These are phyloP conservation scores for Gypsophila paniculata DNA, from an alignment of 179 eudicot species.

Conservation along the genomic window DNA sequence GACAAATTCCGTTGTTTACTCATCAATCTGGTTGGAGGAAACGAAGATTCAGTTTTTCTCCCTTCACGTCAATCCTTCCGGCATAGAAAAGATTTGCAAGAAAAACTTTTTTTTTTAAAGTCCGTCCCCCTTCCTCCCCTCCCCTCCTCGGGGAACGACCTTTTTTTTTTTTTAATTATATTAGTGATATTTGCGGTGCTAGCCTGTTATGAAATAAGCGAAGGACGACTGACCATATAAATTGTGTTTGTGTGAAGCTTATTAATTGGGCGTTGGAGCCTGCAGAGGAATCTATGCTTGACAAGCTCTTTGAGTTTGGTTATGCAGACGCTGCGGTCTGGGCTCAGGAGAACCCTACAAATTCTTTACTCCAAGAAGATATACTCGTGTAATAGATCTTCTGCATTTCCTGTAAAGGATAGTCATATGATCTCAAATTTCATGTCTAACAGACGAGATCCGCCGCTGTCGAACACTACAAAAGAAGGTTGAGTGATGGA, in stretches of 20 bases:
- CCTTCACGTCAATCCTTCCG: background rate
- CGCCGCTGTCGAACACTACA: background rate
- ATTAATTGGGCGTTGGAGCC: slow-evolving; percentile 93
- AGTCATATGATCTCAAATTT: slow-evolving; percentile 3
- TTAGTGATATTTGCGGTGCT: background rate
- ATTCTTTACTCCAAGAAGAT: slow-evolving; percentile 44
- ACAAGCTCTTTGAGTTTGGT: slow-evolving; percentile 71
- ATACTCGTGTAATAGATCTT: background rate
- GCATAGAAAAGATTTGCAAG: background rate
- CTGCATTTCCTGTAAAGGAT: background rate
- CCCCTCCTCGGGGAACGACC: background rate
- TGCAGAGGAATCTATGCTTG: slow-evolving; percentile 65
- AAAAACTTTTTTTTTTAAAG: background rate
- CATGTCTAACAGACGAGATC: background rate
- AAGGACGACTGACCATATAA: slow-evolving; percentile 15
- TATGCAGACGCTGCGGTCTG: slow-evolving; percentile 75
- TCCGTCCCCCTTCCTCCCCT: background rate
- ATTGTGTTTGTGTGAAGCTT: slow-evolving; percentile 46
- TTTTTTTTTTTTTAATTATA: background rate
- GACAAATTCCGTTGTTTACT: no score
- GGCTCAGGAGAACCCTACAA: slow-evolving; percentile 66
- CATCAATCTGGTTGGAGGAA: no score
- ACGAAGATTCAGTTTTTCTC: no score
- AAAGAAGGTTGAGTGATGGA: slow-evolving; percentile 10
- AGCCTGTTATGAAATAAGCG: background rate